Base-by-base conservation (phyloP, 768 basidiomycete genomes). In the Agaricus bisporus region DNA sequence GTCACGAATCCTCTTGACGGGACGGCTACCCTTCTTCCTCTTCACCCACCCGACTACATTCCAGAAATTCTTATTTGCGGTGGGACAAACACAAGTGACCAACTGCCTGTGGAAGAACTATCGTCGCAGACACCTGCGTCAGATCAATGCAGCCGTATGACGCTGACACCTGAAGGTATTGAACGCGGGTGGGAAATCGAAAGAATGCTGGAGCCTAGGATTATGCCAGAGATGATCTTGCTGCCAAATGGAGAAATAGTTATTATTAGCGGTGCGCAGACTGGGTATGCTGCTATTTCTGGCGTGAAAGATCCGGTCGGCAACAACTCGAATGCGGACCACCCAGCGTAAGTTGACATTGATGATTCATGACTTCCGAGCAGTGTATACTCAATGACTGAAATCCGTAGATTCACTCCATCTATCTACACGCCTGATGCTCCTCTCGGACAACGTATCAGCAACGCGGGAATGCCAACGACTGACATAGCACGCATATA, bases 401-500 rank as follows among this genome's bases (percentile, higher is more conserved):
- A 22, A 22, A 8, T 7, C 18, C 6, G 10, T 41, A 67, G 64
- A 26, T 66, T 69, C 26, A 72, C 66, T 35, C 79, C 80, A 9
- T 69, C 73, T 5, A 56, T 82, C 48, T 84, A 82, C 64, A 75
- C 74, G 49, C 73, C 77, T 6, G 61, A 60, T 51, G 69, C 70
- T 4, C 62, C 70, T 1, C 61, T 67, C 0, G 83, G 82, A 15
- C 58, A 65, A 45, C 68, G 74, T 41, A 75, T 72, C 67, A 77
- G 73, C 66, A 75, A 74, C 58, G 66, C 70, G n/a, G 77, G 76
- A 28, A 58, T 77, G 50, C 71, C 74, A 20, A 66, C 69, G 10
- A 68, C 70, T 2, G 56, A 65, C 39, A 73, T 83, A 56, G 74
- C 81, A 47, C 69, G 83, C 12, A 47, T 86, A 67, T 86, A 86